A percentile compares a stretch with the other conserved stretches of the same genome.
Conservation (phyloP, 257 asterid species). For the Verbascum thapsus region DNA sequence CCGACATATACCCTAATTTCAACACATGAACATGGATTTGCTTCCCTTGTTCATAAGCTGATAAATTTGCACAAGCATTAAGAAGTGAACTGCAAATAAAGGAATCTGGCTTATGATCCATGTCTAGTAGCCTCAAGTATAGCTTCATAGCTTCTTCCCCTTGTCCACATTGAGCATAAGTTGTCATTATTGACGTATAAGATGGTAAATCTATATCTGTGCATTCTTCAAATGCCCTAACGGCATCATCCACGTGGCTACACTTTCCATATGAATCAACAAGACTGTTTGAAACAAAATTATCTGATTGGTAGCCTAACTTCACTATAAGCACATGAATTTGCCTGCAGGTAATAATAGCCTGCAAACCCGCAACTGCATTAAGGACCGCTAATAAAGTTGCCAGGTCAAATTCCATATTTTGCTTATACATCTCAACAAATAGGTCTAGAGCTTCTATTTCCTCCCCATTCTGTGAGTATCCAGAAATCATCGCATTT, state of each 20-base stretch:
- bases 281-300: conserved; percentile 60
- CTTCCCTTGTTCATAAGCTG: conserved; percentile 81
- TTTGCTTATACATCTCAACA: conserved; percentile 42
- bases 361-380: conserved; percentile 54
- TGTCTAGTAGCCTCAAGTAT: conserved; percentile 49
- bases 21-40: conserved; percentile 68
- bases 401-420: conserved; percentile 51
- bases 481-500: conserved; percentile 68
- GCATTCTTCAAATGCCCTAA: conserved; percentile 64
- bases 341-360: conserved; percentile 44
- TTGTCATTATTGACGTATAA: conserved; percentile 65
- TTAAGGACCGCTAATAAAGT: conserved; percentile 66
- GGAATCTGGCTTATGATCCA: conserved; percentile 65
- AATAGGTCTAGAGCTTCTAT: conserved; percentile 57
- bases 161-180: conserved; percentile 66
- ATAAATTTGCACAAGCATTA: conserved; percentile 75
- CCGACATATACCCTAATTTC: conserved; percentile 62
- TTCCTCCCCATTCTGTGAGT: conserved; percentile 49
- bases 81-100: conserved; percentile 71
- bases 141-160: conserved; percentile 79
- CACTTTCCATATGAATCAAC: conserved; percentile 69
- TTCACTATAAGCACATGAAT: conserved; percentile 58
- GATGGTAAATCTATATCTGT: conserved; percentile 61
- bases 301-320: conserved; percentile 61
- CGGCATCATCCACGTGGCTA: conserved; percentile 47